These are phyloP conservation scores for Pachyrhizus erosus DNA, from an alignment of 306 rosid genomes.

Conservation along the genomic window DNA sequence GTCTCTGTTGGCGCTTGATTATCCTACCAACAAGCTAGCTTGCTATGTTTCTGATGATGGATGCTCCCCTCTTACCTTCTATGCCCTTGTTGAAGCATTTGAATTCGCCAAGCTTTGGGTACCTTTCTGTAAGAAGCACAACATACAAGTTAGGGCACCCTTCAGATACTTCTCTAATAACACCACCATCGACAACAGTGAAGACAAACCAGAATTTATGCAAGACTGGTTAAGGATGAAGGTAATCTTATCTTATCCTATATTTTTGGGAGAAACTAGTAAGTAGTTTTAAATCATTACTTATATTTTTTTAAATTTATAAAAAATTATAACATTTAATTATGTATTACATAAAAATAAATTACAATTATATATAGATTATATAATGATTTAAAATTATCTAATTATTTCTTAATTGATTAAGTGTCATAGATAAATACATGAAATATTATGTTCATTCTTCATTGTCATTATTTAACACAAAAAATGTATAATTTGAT, in stretches of 20 bases:
- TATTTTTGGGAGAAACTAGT: too few relatives aligned
- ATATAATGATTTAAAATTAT: too few relatives aligned
- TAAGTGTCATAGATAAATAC: too few relatives aligned
- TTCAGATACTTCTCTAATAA: conserved; percentile 56
- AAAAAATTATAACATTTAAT: too few relatives aligned
- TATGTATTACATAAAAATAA: too few relatives aligned
- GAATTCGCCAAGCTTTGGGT: conserved; percentile 71
- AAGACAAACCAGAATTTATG: conserved; percentile 31
- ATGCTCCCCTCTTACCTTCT: conserved; percentile 59
- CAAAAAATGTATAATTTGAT: too few relatives aligned
- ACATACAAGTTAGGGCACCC: conserved; percentile 70
- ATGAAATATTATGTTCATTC: too few relatives aligned
- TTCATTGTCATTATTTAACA: too few relatives aligned
- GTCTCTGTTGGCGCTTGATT: conserved; percentile 74
- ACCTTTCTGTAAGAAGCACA: conserved; percentile 71
- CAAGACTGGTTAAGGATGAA: conserved; percentile 53
- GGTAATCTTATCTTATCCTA: conserved; percentile 24
- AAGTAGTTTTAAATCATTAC: too few relatives aligned
- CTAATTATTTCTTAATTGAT: too few relatives aligned
- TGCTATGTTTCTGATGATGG: conserved; percentile 89
- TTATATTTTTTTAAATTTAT: too few relatives aligned
- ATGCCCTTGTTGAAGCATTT: conserved; percentile 58
- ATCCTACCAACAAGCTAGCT: conserved; percentile 74
- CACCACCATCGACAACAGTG: background rate
- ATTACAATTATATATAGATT: too few relatives aligned